These are phyloP conservation scores for Leccinellum albellum DNA, from an alignment of 768 basidiomycete genomes.

Conservation along the genomic window DNA sequence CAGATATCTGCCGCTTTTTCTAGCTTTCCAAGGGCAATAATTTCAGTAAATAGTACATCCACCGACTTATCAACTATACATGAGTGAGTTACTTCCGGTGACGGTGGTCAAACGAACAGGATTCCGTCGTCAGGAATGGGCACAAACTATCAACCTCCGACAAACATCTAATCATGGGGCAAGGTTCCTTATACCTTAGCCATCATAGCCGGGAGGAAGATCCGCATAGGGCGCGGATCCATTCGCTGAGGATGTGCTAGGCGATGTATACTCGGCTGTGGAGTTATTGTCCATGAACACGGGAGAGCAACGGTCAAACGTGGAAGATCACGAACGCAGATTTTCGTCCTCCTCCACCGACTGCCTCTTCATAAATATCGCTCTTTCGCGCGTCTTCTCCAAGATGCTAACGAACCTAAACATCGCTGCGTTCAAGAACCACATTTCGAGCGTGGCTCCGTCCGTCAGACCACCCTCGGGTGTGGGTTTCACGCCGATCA, in stretches of 20 bases:
- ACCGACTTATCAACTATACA: background rate
- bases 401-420: conserved; percentile 69
- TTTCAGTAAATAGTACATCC: background rate
- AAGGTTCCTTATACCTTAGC: conserved; percentile 10
- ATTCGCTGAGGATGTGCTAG: conserved; percentile 16
- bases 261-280: conserved; percentile 29
- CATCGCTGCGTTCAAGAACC: conserved; percentile 64
- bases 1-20: background rate
- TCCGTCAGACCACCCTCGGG: conserved; percentile 61
- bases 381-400: conserved; percentile 74
- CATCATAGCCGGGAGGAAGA: conserved; percentile 29
- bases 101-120: background rate
- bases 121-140: background rate
- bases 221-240: conserved; percentile 20
- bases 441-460: conserved; percentile 63
- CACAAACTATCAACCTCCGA: background rate
- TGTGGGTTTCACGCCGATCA: conserved; percentile 64
- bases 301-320: background rate
- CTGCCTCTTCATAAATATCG: conserved; percentile 71
- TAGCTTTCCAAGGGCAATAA: background rate
- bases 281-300: background rate
- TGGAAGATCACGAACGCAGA: conserved; percentile 25
- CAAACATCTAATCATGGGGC: background rate
- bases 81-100: background rate
- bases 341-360: conserved; percentile 31